Conservation (phyloP, 169 alveolate species). For the Amoebophrya sp. region DNA sequence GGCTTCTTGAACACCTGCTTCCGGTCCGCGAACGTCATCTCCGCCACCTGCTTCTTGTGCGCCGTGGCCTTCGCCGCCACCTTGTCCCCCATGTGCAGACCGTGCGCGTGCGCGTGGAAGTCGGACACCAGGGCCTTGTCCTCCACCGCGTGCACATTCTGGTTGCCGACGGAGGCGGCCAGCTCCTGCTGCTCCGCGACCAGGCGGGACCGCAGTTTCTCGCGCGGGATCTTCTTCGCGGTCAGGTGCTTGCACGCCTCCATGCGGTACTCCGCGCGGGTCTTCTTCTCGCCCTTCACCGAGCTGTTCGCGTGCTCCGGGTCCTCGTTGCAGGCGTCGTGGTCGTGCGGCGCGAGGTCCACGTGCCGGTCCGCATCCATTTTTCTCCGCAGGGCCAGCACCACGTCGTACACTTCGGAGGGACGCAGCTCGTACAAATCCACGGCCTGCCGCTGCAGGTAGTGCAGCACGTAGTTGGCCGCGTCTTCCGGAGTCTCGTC, state of each 20-base stretch:
- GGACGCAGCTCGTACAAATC: neutral
- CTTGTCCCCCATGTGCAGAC: too few relatives aligned
- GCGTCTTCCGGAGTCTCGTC: neutral
- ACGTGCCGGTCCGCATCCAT: neutral
- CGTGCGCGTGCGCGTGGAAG: too few relatives aligned
- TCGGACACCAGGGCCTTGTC: neutral
- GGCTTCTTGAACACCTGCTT: neutral
- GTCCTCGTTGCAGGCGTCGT: neutral
- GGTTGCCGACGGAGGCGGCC: too few relatives aligned
- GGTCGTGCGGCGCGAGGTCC: neutral
- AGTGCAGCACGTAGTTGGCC: neutral
- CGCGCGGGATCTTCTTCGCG: neutral
- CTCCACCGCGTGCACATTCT: neutral
- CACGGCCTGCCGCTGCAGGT: neutral
- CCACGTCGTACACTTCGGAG: neutral
- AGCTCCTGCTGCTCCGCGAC: neutral
- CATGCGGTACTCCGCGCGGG: neutral
- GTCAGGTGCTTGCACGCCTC: neutral
- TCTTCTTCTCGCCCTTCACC: neutral
- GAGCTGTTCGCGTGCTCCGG: neutral
- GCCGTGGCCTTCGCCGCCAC: neutral
- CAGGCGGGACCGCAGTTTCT: neutral
- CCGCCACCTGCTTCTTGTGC: neutral
- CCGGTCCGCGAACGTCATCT: too few relatives aligned
- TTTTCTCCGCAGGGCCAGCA: neutral